Evolutionary conservation across 768 basidiomycete genomes (phyloP).

Genomic region (Lentinula aciculospora): DNA sequence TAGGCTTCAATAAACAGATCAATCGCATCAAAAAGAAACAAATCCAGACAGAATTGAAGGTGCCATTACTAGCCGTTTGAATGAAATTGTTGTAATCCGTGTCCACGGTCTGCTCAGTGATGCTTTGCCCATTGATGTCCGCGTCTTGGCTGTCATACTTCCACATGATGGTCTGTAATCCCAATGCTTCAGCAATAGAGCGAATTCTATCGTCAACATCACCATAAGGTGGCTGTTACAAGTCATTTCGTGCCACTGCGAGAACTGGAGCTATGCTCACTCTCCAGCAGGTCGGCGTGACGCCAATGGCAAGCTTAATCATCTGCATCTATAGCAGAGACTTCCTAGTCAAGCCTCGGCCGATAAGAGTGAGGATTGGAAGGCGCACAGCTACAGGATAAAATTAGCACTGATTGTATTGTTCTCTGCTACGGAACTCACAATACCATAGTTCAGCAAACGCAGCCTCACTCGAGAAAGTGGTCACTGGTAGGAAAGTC

Average conservation of each 20-base stretch:
- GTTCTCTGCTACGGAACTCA: slow-evolving; percentile 19
- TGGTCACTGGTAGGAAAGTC: slow-evolving; percentile 37
- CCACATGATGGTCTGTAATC: slow-evolving; percentile 73
- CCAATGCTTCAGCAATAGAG: slow-evolving; percentile 59
- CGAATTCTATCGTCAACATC: slow-evolving; percentile 76
- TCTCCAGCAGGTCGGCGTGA: slow-evolving; percentile 59
- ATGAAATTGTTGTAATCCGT: slow-evolving; percentile 52
- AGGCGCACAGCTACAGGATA: background rate
- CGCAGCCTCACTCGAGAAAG: slow-evolving; percentile 54
- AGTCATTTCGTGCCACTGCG: background rate
- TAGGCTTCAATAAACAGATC: background rate
- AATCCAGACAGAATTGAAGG: slow-evolving; percentile 29
- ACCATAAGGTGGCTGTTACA: slow-evolving; percentile 51
- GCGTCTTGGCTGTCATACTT: slow-evolving; percentile 59
- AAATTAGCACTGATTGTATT: background rate
- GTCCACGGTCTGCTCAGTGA: slow-evolving; percentile 41
- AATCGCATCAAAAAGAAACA: background rate
- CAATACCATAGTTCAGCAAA: slow-evolving; percentile 80
- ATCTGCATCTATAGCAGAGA: slow-evolving; percentile 31
- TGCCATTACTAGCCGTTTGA: slow-evolving; percentile 34
- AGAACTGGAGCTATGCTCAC: slow-evolving; percentile 23
- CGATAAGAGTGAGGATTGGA: background rate
- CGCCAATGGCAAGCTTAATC: slow-evolving; percentile 48
- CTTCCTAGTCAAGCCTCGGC: background rate
- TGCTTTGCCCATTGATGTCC: background rate